Evolutionary conservation across 805 yeast species (phyloP).

Genomic region (Blastobotrys chiropterorum): DNA sequence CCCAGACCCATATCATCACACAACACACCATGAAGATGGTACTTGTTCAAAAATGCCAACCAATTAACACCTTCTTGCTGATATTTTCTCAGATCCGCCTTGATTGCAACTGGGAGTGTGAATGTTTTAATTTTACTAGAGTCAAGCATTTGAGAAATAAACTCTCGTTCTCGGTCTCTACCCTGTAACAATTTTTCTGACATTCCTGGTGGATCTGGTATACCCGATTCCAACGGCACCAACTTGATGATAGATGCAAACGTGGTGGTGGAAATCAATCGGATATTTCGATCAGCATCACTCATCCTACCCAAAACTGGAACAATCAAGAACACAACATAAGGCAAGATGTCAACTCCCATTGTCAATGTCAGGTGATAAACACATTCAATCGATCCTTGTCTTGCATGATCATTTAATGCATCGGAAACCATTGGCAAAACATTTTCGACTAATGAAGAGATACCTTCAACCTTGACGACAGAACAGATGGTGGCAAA

Average conservation of each 20-base stretch:
- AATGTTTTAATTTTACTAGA: slow-evolving; percentile 85
- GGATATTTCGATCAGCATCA: slow-evolving; percentile 83
- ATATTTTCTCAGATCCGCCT: slow-evolving; percentile 87
- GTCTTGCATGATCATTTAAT: slow-evolving; percentile 62
- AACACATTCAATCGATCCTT: slow-evolving; percentile 89
- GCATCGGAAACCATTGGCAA: slow-evolving; percentile 79
- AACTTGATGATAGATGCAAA: slow-evolving; percentile 93
- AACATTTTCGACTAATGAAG: slow-evolving; percentile 68
- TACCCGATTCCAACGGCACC: slow-evolving; percentile 96
- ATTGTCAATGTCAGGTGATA: slow-evolving; percentile 78
- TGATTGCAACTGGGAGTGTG: slow-evolving; percentile 81
- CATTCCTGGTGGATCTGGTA: slow-evolving; percentile 90
- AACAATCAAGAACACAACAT: slow-evolving; percentile 89
- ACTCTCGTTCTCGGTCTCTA: slow-evolving; percentile 89
- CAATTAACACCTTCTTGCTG: slow-evolving; percentile 99
- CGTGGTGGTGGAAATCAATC: slow-evolving; percentile 87
- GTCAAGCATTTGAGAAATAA: slow-evolving; percentile 96
- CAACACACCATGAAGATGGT: slow-evolving; percentile 91
- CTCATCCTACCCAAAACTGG: slow-evolving; percentile 98
- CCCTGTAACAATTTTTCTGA: slow-evolving; percentile 78
- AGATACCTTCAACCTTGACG: slow-evolving; percentile 64
- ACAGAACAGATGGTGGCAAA: slow-evolving; percentile 71
- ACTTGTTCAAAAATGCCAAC: slow-evolving; percentile 91
- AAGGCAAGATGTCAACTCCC: slow-evolving; percentile 88
- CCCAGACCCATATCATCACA: slow-evolving; percentile 99